Base-by-base conservation (phyloP, 192 early-diverging fungal species). In the Umbelopsis ramanniana region DNA sequence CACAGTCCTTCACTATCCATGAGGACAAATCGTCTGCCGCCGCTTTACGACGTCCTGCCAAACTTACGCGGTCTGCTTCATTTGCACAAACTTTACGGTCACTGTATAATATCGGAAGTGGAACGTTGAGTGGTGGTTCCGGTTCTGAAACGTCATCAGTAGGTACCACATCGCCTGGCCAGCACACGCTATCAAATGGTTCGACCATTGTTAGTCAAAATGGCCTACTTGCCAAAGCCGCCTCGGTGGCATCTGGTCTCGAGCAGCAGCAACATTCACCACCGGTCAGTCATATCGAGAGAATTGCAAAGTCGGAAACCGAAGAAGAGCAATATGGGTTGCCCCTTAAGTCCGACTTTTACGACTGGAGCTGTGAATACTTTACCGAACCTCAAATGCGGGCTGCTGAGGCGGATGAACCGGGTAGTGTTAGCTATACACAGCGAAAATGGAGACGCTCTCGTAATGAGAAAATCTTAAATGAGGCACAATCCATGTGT, bases 351-450 rank as follows among this genome's bases (percentile, higher is more conserved):
- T 93, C 90, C 2, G 77, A 77, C 9, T 92, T 96, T 66, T 95
- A 89, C 69, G 91, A 94, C 52, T 92, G 90, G 92, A 92, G 90
- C 75, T 92, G 93, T 71, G 91, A 94, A 77, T 96, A 92, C 77
- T 96, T 96, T 81, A 85, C 86, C 23, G 91, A 95, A 75, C 92
- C 94, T 24, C 94, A 96, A 76, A 96, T 95, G 89, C 85, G 86
- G 79, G 81, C 82, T 6, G 88, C 92, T 8, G 93, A 94, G 71
- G 79, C 87, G 6, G 94, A 95, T 68, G 91, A 93, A 70, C 91
- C 90, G 9, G 94, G 94, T 40, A 94, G 93, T 79, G 73, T 89
- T 2, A 85, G 84, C 23, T 92, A 86, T 74, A 93, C 86, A 71
- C 87, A 93, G 69, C 80, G 91, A 47, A 82, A 88, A 52, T 95